Conservation (phyloP, 768 basidiomycete species). For the Panellus pusillus region DNA sequence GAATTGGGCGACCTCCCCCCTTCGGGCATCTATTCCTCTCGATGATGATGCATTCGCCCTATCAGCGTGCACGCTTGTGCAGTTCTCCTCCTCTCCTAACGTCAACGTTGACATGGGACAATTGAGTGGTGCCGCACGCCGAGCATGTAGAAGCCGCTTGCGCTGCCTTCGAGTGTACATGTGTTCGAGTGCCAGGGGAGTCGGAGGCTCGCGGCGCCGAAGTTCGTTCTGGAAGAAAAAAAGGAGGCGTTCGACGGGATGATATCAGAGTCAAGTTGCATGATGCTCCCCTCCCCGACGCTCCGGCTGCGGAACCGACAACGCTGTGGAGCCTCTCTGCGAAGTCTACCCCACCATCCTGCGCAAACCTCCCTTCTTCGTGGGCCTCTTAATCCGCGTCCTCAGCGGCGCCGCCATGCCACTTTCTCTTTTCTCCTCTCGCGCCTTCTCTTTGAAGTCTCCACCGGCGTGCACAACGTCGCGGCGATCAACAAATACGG, state of each 20-base stretch:
- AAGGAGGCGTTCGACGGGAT: conserved; percentile 22
- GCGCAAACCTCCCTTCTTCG: conserved; percentile 65
- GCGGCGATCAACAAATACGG: conserved; percentile 68
- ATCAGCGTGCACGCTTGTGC: conserved; percentile 14
- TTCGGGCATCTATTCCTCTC: conserved; percentile 13
- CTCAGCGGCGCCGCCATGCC: conserved; percentile 80
- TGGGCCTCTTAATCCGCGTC: conserved; percentile 71
- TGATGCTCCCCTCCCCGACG: not conserved
- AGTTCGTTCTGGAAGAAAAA: conserved; percentile 34
- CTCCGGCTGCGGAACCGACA: conserved; percentile 19
- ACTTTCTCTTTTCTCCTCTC: conserved; percentile 91
- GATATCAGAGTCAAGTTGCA: conserved; percentile 27
- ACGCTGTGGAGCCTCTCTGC: conserved; percentile 52
- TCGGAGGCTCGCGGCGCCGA: conserved; percentile 65
- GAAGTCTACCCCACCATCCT: conserved; percentile 62
- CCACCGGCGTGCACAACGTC: conserved; percentile 64
- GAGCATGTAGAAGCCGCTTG: conserved; percentile 19
- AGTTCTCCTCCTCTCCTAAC: not conserved
- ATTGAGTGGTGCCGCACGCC: conserved; percentile 20
- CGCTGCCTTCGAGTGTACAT: conserved; percentile 32
- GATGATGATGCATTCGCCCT: conserved; percentile 5
- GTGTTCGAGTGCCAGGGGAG: conserved; percentile 45
- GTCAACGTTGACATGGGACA: not conserved
- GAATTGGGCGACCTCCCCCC: not conserved
- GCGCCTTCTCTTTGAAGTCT: conserved; percentile 73